Conservation (phyloP, 2,329 filamentous ascomycete genomes). For the Allantophomopsis cytisporea region DNA sequence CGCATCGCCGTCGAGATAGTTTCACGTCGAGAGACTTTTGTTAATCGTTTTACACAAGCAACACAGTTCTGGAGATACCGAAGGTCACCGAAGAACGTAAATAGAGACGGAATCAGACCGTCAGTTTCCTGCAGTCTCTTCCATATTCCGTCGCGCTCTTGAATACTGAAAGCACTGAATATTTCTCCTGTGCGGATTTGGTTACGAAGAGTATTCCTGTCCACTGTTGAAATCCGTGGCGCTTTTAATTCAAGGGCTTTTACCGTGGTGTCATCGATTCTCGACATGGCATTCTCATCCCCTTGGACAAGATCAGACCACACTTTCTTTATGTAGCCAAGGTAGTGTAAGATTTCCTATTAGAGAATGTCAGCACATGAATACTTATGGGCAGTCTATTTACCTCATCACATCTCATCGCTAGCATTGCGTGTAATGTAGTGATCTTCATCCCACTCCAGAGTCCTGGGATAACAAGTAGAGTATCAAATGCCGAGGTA, state of each 20-base stretch:
- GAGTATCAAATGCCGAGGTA: conserved; percentile 4
- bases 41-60: conserved; percentile 5
- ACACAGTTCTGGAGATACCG: conserved; percentile 4
- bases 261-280: conserved; percentile 7
- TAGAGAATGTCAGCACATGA: neutral
- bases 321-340: neutral
- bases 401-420: conserved; percentile 5
- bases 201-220: conserved; percentile 4
- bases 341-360: conserved; percentile 2
- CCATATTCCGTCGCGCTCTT: conserved; percentile 7
- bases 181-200: conserved; percentile 3
- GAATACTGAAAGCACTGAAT: conserved; percentile 6
- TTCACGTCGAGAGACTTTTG: conserved; percentile 2
- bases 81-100: conserved; percentile 8
- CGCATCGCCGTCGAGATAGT: conserved; percentile 4
- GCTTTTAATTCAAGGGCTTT: conserved; percentile 5
- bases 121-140: conserved; percentile 4
- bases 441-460: conserved; percentile 6
- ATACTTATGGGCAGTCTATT: neutral
- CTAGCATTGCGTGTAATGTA: conserved; percentile 5
- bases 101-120: conserved; percentile 6
- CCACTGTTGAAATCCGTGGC: conserved; percentile 4
- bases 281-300: conserved; percentile 1
- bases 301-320: neutral
- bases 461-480: conserved; percentile 6